Evolutionary conservation across 73 alveolate genomes (phyloP).

Genomic region (Stentor roeselii): DNA sequence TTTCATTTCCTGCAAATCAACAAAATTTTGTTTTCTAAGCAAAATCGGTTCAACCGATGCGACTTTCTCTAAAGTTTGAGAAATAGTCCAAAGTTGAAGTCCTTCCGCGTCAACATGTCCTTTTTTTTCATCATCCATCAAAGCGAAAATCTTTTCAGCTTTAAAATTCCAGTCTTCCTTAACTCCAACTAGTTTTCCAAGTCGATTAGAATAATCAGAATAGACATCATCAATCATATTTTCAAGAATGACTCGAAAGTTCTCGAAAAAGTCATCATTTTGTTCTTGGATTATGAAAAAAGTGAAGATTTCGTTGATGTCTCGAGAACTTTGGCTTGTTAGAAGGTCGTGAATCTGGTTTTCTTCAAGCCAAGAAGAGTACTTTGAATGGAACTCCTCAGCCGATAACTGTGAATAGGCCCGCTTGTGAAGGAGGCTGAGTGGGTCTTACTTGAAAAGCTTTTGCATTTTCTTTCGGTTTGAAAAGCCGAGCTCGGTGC

Average conservation of each 20-base stretch:
- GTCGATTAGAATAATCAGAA: background rate
- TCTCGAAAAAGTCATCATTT: background rate
- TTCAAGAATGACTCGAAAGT: background rate
- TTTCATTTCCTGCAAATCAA: background rate
- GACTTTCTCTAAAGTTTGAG: background rate
- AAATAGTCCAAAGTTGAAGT: background rate
- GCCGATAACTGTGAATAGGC: background rate
- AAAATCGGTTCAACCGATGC: background rate
- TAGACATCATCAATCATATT: background rate
- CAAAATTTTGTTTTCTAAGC: background rate
- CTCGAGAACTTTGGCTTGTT: background rate
- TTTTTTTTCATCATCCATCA: slow-evolving; percentile 6
- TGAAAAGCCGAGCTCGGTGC: background rate
- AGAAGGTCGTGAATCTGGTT: background rate
- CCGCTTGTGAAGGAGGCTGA: background rate
- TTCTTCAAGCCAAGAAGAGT: background rate
- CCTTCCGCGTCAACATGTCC: slow-evolving; percentile 18
- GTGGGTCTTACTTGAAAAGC: background rate
- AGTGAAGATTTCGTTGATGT: slow-evolving; percentile 20
- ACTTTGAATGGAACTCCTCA: background rate
- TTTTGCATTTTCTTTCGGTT: slow-evolving; percentile 13
- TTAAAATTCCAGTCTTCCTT: background rate
- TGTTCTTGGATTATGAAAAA: slow-evolving; percentile 5
- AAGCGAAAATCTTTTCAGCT: background rate
- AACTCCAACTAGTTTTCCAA: background rate